Percentiles rank a stretch among this genome's conserved stretches.
phyloP scores from a whole-genome alignment of 257 asterid species.

The Solanum sparsipilum region DNA sequence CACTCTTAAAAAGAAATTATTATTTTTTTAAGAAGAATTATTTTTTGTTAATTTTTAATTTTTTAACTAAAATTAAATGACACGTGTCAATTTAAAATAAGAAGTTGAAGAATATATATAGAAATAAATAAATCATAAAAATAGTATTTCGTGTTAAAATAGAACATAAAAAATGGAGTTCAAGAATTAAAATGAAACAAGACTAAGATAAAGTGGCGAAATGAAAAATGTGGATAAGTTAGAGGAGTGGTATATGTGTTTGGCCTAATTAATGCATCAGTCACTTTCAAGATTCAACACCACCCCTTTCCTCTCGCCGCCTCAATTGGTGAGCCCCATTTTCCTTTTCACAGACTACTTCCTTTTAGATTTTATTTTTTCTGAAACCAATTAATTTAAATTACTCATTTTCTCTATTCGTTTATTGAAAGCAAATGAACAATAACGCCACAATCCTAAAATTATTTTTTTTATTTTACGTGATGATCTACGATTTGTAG shows the following conservation, averaged over 20 bases:
- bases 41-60: too few species aligned
- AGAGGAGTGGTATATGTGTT: too few species aligned
- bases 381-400: not conserved
- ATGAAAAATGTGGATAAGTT: too few species aligned
- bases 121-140: too few species aligned
- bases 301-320: not conserved
- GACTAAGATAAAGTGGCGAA: too few species aligned
- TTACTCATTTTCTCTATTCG: not conserved
- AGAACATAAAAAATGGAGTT: fast-evolving
- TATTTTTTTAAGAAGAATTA: too few species aligned
- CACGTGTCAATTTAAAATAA: too few species aligned
- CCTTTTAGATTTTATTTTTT: not conserved
- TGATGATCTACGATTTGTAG: not conserved
- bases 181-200: too few species aligned
- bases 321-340: not conserved
- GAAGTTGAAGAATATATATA: too few species aligned
- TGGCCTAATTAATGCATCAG: not conserved
- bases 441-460: not conserved
- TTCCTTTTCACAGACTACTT: not conserved
- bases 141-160: too few species aligned
- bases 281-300: not conserved
- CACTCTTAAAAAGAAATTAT: too few species aligned
- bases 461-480: not conserved
- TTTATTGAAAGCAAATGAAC: not conserved
- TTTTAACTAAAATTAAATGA: too few species aligned